Evolutionary conservation across 1,139 yeast species (phyloP).

Genomic region (Magnusiomyces suaveolens): DNA sequence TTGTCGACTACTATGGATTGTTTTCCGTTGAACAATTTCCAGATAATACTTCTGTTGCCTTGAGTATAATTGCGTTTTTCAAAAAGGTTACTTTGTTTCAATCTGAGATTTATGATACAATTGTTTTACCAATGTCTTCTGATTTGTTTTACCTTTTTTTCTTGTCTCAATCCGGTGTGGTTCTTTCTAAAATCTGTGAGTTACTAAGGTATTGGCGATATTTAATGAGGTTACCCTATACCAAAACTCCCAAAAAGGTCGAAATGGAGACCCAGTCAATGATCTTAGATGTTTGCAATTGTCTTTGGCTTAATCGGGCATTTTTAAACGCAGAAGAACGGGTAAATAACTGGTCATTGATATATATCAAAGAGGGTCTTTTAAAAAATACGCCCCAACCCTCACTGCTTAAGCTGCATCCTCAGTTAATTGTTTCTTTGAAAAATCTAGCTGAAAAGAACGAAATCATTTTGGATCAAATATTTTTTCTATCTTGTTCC

Average conservation of each 20-base stretch:
- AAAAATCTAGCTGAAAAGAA: conserved; percentile 2
- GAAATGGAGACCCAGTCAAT: not conserved
- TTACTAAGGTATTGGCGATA: conserved; percentile 36
- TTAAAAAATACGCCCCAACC: not conserved
- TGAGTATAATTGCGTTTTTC: conserved; percentile 21
- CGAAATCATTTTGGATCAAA: conserved; percentile 1
- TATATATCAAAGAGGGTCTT: not conserved
- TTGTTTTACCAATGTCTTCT: conserved; percentile 35
- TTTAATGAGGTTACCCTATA: not conserved
- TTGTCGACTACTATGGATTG: conserved; percentile 19
- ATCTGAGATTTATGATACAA: conserved; percentile 18
- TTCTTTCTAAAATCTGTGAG: conserved; percentile 42
- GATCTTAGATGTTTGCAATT: conserved; percentile 12
- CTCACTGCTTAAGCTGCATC: conserved; percentile 4
- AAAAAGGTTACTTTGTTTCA: conserved; percentile 24
- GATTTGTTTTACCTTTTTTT: conserved; percentile 34
- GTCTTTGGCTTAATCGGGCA: conserved; percentile 14
- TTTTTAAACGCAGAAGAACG: conserved; percentile 5
- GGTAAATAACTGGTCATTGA: not conserved
- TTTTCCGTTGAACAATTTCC: conserved; percentile 15
- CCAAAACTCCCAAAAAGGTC: not conserved
- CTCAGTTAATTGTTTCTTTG: conserved; percentile 6
- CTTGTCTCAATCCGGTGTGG: conserved; percentile 37
- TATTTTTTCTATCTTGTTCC: conserved; percentile 9
- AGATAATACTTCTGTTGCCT: conserved; percentile 19